Percentiles rank a stretch among this genome's conserved stretches.
phyloP scores from a whole-genome alignment of 208 protist genomes.

The Jaenimonas drosophilae region DNA sequence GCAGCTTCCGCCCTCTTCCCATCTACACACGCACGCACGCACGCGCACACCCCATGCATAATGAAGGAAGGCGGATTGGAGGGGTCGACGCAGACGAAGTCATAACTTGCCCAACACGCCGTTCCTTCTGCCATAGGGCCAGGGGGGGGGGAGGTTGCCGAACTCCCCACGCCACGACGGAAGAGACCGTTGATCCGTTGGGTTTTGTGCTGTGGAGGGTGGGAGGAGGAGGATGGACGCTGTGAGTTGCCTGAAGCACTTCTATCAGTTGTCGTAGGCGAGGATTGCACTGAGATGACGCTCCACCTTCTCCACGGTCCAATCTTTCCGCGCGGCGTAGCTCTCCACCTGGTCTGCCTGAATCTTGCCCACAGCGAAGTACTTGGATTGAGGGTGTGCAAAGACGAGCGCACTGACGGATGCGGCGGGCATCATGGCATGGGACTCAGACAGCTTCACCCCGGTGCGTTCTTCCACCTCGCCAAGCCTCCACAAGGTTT shows the following conservation, averaged over 20 bases:
- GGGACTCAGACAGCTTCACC: slow-evolving; percentile 89
- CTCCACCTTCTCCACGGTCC: slow-evolving; percentile 28
- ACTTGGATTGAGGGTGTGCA: slow-evolving; percentile 86
- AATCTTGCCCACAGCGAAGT: slow-evolving; percentile 96
- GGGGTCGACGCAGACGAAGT: too few relatives aligned
- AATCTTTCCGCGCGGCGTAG: slow-evolving; percentile 79
- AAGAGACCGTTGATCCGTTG: too few relatives aligned
- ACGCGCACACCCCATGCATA: too few relatives aligned
- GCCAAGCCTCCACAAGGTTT: slow-evolving; percentile 79
- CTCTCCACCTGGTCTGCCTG: slow-evolving; percentile 89
- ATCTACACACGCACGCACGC: too few relatives aligned
- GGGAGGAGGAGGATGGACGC: neutral
- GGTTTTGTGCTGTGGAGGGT: neutral
- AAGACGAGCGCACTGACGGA: slow-evolving; percentile 93
- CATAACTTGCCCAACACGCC: too few relatives aligned
- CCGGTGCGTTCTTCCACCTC: slow-evolving; percentile 40
- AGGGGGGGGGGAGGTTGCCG: too few relatives aligned
- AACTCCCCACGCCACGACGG: too few relatives aligned
- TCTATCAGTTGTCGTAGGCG: slow-evolving; percentile 20
- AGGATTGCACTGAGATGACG: slow-evolving; percentile 26
- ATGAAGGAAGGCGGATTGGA: too few relatives aligned
- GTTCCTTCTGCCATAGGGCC: too few relatives aligned
- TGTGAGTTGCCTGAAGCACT: too few relatives aligned
- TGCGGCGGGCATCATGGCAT: slow-evolving; percentile 92
- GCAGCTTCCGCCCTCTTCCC: too few relatives aligned